Conservation (phyloP, 345 rosid genomes). For the Corchorus olitorius region DNA sequence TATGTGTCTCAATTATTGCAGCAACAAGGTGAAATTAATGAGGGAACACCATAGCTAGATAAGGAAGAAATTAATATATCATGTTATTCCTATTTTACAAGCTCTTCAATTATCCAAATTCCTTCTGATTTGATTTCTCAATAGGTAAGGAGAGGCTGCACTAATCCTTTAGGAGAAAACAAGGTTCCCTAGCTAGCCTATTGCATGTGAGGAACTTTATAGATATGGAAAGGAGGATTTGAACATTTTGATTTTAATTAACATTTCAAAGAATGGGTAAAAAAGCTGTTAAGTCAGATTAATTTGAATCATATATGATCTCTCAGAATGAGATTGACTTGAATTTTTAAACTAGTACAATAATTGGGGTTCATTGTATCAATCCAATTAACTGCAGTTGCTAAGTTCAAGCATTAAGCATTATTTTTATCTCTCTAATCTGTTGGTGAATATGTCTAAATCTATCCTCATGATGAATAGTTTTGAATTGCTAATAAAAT, state of each 20-base stretch:
- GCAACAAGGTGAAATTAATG: background rate
- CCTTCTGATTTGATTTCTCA: background rate
- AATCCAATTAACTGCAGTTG: too few species aligned
- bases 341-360: background rate
- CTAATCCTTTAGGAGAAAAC: background rate
- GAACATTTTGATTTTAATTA: background rate
- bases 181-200: background rate
- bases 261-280: background rate
- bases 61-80: background rate
- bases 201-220: background rate
- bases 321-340: background rate
- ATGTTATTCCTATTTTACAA: background rate
- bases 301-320: background rate
- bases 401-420: too few species aligned
- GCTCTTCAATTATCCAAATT: background rate
- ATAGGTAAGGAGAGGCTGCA: background rate
- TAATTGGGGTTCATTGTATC: slow-evolving; percentile 1
- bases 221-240: background rate
- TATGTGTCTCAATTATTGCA: background rate
- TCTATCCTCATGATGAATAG: background rate
- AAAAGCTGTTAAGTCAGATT: background rate
- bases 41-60: too few species aligned
- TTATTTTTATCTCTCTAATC: background rate
- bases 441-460: background rate
- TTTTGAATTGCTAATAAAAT: background rate